Percentiles rank a stretch among this genome's conserved stretches.
Evolutionary conservation across 331 rosid genomes (phyloP).

Genomic region (Telfairia occidentalis): DNA sequence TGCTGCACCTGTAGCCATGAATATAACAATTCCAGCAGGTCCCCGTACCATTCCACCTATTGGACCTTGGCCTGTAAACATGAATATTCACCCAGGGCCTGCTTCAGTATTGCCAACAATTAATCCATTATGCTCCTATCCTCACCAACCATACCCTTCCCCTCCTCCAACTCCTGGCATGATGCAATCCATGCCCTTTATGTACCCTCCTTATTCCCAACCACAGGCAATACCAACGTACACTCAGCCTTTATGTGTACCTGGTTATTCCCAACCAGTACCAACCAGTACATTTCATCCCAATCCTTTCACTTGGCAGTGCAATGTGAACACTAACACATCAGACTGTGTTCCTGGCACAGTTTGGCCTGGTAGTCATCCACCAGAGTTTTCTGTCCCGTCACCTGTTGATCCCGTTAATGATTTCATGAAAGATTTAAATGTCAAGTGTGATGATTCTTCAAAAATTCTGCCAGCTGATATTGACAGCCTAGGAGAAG

Average conservation of each 20-base stretch:
- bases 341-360: conserved; percentile 56
- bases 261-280: conserved; percentile 24
- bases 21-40: conserved; percentile 52
- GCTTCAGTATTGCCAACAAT: conserved; percentile 41
- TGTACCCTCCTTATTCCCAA: conserved; percentile 72
- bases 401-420: conserved; percentile 53
- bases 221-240: conserved; percentile 44
- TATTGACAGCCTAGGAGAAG: conserved; percentile 39
- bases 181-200: conserved; percentile 76
- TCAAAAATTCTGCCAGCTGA: conserved; percentile 39
- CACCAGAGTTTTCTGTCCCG: conserved; percentile 61
- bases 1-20: conserved; percentile 59
- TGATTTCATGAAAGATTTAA: conserved; percentile 41
- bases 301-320: conserved; percentile 71
- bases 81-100: conserved; percentile 73
- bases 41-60: conserved; percentile 48
- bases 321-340: conserved; percentile 44
- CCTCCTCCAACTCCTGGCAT: conserved; percentile 93
- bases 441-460: conserved; percentile 29
- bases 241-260: conserved; percentile 45
- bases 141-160: conserved; percentile 81
- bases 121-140: conserved; percentile 71
- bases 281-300: conserved; percentile 69
- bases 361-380: conserved; percentile 80
- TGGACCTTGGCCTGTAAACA: conserved; percentile 81